Base-by-base conservation (phyloP, 768 basidiomycete species). In the Termitomyces sp. region DNA sequence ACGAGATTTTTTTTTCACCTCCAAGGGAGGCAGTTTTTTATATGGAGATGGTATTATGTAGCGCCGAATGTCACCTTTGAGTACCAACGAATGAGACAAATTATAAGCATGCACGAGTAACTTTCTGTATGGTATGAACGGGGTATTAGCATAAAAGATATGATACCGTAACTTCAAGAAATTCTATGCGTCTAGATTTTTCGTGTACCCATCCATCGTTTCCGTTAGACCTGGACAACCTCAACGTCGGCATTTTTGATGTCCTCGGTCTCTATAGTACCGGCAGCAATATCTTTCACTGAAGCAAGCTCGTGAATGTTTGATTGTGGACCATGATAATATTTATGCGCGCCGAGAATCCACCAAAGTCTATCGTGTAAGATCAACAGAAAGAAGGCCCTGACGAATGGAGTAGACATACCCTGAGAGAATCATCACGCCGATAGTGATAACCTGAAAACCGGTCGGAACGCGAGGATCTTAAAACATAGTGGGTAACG, bases 311-410 rank as follows among this genome's bases (percentile, higher is more conserved):
- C 70, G 12, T 71, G 69, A 50, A 83, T 60, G 66, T 82, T 81
- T 51, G 82, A 79, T 60, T 76, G 74, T 19, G 84, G 83, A n/a
- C 84, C 84, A 39, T 73, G 72, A 61, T 84, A 85, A 60, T 84
- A 79, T 51, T 71, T 76, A 56, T 78, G 79, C 23, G 81, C 84
- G 30, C 76, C 71, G 23, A 76, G 54, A 55, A 79, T 59, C 67
- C 84, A 85, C 83, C 83, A 85, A 4, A 72, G 51, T 37, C 80
- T 77, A 6, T 45, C 7, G 32, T n/a, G 21, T 30, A 34, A 19
- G 3, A 34, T 57, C 3, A 57, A 30, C 7, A 3, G 23, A 37
- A 30, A 32, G 35, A 46, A 30, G 1, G 23, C 10, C 23, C 14
- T 16, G 2, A n/a, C 0, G 23, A 46, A 21, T 7, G 27, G 41